A percentile compares a stretch with the other conserved stretches of the same genome.
Evolutionary conservation across 768 basidiomycete genomes (phyloP).

Genomic region (Peribolospora kevripleyi): DNA sequence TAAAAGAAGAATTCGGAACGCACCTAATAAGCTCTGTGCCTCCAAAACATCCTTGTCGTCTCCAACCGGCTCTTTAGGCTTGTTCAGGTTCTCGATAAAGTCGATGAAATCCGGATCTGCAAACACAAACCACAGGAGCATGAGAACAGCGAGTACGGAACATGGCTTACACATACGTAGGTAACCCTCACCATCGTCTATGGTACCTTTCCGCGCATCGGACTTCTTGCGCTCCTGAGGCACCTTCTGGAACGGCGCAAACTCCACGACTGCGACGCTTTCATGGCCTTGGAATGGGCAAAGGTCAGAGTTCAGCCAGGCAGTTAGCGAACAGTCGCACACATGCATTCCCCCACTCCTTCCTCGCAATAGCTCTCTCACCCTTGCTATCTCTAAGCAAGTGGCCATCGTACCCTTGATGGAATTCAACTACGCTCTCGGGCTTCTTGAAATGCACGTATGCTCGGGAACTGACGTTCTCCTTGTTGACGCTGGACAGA

Average conservation of each 20-base stretch:
- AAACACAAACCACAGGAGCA: not conserved
- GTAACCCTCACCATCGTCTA: constrained; percentile 49
- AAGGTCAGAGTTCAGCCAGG: not conserved
- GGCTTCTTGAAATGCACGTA: constrained; percentile 71
- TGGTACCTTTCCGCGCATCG: constrained; percentile 61
- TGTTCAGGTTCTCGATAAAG: constrained; percentile 50
- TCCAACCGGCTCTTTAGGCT: constrained; percentile 28
- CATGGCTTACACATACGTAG: not conserved
- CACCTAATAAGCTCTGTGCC: constrained; percentile 17
- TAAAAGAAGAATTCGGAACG: constrained; percentile 16
- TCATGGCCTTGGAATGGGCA: constrained; percentile 40
- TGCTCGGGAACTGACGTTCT: constrained; percentile 63
- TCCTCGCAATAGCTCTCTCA: constrained; percentile 19
- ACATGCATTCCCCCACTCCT: not conserved
- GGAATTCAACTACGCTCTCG: constrained; percentile 46
- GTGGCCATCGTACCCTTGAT: constrained; percentile 72
- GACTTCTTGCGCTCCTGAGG: constrained; percentile 49
- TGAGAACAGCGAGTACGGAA: not conserved
- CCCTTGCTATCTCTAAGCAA: constrained; percentile 76
- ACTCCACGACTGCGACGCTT: constrained; percentile 72
- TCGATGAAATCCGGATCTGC: constrained; percentile 21
- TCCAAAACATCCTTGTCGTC: constrained; percentile 30
- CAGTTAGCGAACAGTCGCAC: not conserved
- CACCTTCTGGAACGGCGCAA: constrained; percentile 71
- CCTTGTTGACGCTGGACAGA: constrained; percentile 42